phyloP scores from a whole-genome alignment of 192 early-diverging fungal species.

The Umbelopsis vinacea region DNA sequence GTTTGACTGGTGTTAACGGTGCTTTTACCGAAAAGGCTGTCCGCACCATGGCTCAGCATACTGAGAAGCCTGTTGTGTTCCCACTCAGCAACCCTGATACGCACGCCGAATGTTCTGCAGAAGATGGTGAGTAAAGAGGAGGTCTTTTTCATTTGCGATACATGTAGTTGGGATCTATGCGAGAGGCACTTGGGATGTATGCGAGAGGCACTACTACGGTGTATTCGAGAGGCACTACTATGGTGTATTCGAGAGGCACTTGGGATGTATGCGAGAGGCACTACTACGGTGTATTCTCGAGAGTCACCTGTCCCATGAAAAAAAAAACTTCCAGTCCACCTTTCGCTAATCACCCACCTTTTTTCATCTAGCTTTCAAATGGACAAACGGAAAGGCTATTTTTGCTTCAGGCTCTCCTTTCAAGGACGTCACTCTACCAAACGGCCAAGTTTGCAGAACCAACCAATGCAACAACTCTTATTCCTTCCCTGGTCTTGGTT shows the following conservation, averaged over 20 bases:
- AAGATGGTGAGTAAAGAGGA: slow-evolving; percentile 27
- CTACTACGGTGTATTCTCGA: no score
- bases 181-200: no score
- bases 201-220: no score
- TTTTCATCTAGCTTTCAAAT: slow-evolving; percentile 46
- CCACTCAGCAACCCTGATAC: slow-evolving; percentile 57
- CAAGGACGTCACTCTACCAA: slow-evolving; percentile 48
- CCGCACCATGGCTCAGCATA: slow-evolving; percentile 55
- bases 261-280: no score
- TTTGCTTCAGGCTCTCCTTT: slow-evolving; percentile 62
- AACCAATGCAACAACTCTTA: slow-evolving; percentile 62
- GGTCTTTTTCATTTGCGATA: no score
- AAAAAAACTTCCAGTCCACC: no score
- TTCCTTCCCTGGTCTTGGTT: slow-evolving; percentile 58
- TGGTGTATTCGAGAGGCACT: no score
- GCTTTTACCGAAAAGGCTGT: slow-evolving; percentile 56
- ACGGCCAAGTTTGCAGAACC: slow-evolving; percentile 47
- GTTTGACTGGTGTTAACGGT: slow-evolving; percentile 51
- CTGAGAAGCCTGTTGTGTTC: slow-evolving; percentile 55
- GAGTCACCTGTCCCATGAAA: no score
- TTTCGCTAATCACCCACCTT: no score
- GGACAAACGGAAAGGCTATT: slow-evolving; percentile 56
- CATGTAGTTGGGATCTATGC: no score
- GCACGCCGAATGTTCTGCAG: slow-evolving; percentile 58
- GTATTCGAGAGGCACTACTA: no score